Evolutionary conservation across 768 basidiomycete species (phyloP).

Genomic region (Galerina sulciceps): DNA sequence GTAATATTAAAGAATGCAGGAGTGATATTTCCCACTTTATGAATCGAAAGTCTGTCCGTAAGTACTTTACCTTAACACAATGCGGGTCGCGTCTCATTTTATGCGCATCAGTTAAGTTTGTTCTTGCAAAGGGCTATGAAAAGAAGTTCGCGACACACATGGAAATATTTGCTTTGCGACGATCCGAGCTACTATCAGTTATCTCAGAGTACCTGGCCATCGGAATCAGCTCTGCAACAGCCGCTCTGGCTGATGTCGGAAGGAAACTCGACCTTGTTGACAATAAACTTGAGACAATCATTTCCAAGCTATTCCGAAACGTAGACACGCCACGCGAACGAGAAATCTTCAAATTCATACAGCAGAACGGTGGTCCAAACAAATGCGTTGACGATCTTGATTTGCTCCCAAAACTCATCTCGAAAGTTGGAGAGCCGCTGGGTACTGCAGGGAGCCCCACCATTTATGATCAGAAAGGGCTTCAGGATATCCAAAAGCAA

Average conservation of each 20-base stretch:
- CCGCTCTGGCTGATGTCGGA: conserved; percentile 29
- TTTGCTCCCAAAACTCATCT: conserved; percentile 27
- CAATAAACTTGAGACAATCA: conserved; percentile 24
- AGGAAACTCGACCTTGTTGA: conserved; percentile 30
- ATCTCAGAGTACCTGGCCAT: conserved; percentile 15
- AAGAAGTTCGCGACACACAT: conserved; percentile 14
- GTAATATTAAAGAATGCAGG: conserved; percentile 12
- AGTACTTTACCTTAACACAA: not conserved
- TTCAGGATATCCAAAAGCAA: conserved; percentile 7
- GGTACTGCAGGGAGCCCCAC: not conserved
- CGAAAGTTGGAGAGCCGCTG: conserved; percentile 23
- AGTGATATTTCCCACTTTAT: conserved; percentile 16
- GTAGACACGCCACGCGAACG: conserved; percentile 36
- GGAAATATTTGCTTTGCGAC: conserved; percentile 11
- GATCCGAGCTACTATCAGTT: conserved; percentile 6
- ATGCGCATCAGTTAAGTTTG: conserved; percentile 1
- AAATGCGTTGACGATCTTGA: conserved; percentile 35
- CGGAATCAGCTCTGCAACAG: conserved; percentile 28
- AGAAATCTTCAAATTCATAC: conserved; percentile 34
- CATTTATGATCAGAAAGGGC: not conserved
- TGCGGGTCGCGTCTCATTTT: not conserved
- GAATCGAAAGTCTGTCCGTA: conserved; percentile 10
- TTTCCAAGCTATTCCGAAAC: conserved; percentile 30
- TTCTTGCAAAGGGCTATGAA: conserved; percentile 13
- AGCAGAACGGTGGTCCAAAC: conserved; percentile 33